These are phyloP conservation scores for Salix arbutifolia DNA, from an alignment of 345 rosid species.

Conservation along the genomic window DNA sequence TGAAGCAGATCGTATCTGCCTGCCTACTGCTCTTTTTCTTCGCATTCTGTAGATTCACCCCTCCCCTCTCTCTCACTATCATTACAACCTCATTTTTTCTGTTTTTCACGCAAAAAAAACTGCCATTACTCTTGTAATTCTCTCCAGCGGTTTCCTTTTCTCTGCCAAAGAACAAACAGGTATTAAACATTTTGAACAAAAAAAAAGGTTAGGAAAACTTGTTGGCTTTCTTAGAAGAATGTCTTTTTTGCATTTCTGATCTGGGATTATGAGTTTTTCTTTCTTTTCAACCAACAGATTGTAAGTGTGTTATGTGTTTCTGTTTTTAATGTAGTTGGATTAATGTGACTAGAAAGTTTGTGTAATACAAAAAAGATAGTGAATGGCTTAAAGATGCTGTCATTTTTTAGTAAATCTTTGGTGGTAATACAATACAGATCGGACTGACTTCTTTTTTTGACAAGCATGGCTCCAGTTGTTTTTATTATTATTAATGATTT, in stretches of 20 bases:
- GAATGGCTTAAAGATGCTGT: background rate
- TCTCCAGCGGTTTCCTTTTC: background rate
- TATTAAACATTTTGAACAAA: background rate
- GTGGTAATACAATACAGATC: background rate
- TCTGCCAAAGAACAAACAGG: background rate
- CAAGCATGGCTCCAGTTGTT: background rate
- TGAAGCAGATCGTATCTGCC: background rate
- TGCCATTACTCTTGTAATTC: slow-evolving; percentile 1
- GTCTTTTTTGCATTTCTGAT: slow-evolving; percentile 1
- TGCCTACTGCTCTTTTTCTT: background rate
- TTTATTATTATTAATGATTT: background rate
- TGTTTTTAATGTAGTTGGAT: background rate
- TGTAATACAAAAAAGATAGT: background rate
- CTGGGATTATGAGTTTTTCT: background rate
- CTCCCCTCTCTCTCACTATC: background rate
- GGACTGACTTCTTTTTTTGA: background rate
- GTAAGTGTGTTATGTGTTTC: background rate
- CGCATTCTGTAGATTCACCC: background rate
- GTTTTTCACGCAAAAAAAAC: background rate
- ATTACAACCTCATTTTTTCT: background rate
- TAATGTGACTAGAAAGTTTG: background rate
- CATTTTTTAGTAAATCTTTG: background rate
- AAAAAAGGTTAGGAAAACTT: background rate
- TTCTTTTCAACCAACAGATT: background rate
- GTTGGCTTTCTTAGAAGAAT: background rate